Evolutionary conservation across 1,284 basidiomycete genomes (phyloP), one percentile per base, ranked within the genome.

Genomic region (Termitomyces sp.): DNA sequence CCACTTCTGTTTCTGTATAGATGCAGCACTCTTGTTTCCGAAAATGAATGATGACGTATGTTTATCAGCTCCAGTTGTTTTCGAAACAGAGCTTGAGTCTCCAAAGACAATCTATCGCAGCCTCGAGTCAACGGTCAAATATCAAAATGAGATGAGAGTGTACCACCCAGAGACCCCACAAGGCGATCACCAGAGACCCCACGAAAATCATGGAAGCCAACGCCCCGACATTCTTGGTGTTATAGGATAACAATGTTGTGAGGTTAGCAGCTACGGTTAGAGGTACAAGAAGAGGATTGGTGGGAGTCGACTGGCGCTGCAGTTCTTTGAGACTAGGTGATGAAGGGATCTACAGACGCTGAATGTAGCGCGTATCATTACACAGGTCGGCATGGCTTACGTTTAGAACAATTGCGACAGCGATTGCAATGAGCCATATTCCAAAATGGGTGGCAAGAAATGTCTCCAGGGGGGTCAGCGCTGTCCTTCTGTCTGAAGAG

Each of bases 21-120:
- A 88, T 8, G 88, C 87, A 24, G 87, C 81, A 39, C 73, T 72
- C 61, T 78, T 86, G 70, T 89, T 91, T 0, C 84, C 80, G 63
- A 91, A 91, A 16, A 90, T 70, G 66, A 91, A 89, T 2, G 80
- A 63, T 14, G 87, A 89, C 3, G 88, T 91, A 54, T 80, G 82
- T 63, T 90, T 90, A 70, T 91, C 86, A 24, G 87, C 84, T 6
- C 87, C 88, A 2, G 87, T 91, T 62, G 80, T 86, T 64, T 78
- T 80, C 18, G 86, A 89, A 40, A 78, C 67, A 41, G 70, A 65
- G 11, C 75, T 72, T 13, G 84, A 73, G 10, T 76, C 75, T 30
- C 78, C 77, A 60, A 91, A 91, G 47, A 84, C 63, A 41, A 84
- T 74, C 88, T 90, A 57, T 19, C 54, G 40, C 49, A 47, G 26